phyloP scores from a whole-genome alignment of 1,284 basidiomycete species.

The Inonotus obliquus region DNA sequence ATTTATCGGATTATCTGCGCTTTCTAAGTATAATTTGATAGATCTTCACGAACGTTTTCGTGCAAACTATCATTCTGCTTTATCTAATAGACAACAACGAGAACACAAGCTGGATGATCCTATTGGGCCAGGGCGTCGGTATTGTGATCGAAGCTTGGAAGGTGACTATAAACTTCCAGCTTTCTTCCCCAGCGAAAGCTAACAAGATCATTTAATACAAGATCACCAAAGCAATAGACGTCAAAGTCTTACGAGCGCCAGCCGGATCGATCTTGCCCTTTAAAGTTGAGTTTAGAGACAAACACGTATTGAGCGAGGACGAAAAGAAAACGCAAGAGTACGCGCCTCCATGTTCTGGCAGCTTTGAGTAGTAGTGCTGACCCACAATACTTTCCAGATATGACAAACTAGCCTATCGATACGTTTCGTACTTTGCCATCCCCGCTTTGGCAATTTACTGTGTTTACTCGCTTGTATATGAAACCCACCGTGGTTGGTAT shows the following conservation, averaged over 20 bases:
- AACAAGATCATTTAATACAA: conserved; percentile 25
- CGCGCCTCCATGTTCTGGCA: conserved; percentile 28
- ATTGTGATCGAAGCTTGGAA: conserved; percentile 96
- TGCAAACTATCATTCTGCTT: conserved; percentile 84
- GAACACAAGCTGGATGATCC: conserved; percentile 51
- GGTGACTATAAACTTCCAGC: conserved; percentile 41
- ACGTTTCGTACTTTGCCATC: conserved; percentile 83
- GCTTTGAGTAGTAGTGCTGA: no score
- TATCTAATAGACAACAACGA: conserved; percentile 95
- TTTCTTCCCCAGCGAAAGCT: conserved; percentile 16
- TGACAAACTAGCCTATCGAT: conserved; percentile 85
- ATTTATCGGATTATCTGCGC: not conserved
- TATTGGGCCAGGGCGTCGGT: conserved; percentile 44
- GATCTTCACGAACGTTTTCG: conserved; percentile 92
- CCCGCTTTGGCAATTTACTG: conserved; percentile 86
- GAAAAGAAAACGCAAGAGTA: conserved; percentile 98
- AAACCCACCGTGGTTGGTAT: conserved; percentile 92
- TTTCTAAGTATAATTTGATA: conserved; percentile 26
- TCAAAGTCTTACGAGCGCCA: conserved; percentile 57
- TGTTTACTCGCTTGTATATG: conserved; percentile 85
- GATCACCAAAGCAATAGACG: conserved; percentile 87
- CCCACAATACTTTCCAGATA: conserved; percentile 41
- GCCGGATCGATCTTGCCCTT: conserved; percentile 73
- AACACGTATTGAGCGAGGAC: conserved; percentile 89
- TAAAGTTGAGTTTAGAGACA: conserved; percentile 80